Evolutionary conservation across 306 rosid genomes (phyloP), one percentile per base, ranked within the genome.

Genomic region (Amphicarpaea edgeworthii): DNA sequence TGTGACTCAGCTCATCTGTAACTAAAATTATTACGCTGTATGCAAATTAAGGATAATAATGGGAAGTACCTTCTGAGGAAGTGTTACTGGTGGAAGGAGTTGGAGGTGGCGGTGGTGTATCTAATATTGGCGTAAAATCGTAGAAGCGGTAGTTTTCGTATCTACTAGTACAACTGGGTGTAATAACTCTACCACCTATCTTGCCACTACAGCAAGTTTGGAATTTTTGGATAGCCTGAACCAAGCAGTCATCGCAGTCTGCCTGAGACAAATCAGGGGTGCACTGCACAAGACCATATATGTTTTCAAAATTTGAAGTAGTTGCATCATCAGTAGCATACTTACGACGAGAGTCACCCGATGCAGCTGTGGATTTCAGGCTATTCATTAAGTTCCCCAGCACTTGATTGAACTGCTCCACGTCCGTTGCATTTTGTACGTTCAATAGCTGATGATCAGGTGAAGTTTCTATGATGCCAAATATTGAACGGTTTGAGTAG

Each of bases 271-370:
- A 6, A 47, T 47, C 19, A 15, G 21, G 54, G 20, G 54, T n/a
- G 83, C 85, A 73, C 14, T 80, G 50, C 5, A 45, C 16, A 3
- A 45, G 16, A 45, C 7, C 50, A 12, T 45, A 45, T 45, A 45
- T 45, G 50, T 16, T 12, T 45, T 45, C 0, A 8, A 38, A 38
- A 38, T 38, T 38, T 30, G 37, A 3, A 8, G 42, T 0, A 38
- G 42, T 38, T 38, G 1, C 10, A 8, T 38, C 0, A 38, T 38
- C 42, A 0, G 42, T 38, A 38, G 42, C 42, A 1, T 38, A 38
- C 66, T 81, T 77, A 0, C 7, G 61, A n/a, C 8, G 24, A 6
- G 68, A 77, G 47, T 54, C 61, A 53, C 82, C 79, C 0, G 66
- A n/a, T 45, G 40, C 73, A 7, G 85, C 78, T 37, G 2, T 21